phyloP scores from a whole-genome alignment of 2,329 filamentous ascomycete species.

The Aspergillus sp. region DNA sequence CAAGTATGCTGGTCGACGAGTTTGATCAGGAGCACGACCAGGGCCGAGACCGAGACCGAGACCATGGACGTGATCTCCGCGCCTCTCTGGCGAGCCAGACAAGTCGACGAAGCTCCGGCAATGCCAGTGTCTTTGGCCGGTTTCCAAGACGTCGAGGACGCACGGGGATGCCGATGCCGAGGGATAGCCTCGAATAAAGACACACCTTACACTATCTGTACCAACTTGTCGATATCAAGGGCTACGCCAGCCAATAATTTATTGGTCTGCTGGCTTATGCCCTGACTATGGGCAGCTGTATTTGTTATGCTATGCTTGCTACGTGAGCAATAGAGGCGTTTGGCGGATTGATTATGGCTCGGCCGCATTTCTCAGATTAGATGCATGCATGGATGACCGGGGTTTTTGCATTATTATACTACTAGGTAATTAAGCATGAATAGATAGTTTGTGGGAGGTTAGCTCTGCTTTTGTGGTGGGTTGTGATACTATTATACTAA shows the following conservation, averaged over 20 bases:
- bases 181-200: slow-evolving; percentile 54
- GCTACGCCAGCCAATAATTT: not conserved
- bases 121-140: slow-evolving; percentile 31
- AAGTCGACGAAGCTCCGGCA: slow-evolving; percentile 26
- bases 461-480: no score
- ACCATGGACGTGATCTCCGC: slow-evolving; percentile 20
- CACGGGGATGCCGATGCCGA: slow-evolving; percentile 39
- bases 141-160: slow-evolving; percentile 37
- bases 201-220: not conserved
- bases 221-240: not conserved
- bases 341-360: not conserved
- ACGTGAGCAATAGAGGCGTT: not conserved
- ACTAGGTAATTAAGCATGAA: not conserved
- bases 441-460: no score
- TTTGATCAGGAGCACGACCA: slow-evolving; percentile 20
- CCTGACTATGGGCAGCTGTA: no score
- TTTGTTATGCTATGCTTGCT: not conserved
- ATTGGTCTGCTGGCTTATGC: not conserved
- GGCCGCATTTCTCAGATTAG: not conserved
- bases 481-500: no score
- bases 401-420: not conserved
- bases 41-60: not conserved
- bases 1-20: slow-evolving; percentile 32
- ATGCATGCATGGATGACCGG: not conserved
- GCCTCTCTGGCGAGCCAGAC: slow-evolving; percentile 33